Evolutionary conservation across 2,329 filamentous ascomycete species (phyloP), one percentile per base, ranked within the genome.

Genomic region (Pseudocercospora ulei): DNA sequence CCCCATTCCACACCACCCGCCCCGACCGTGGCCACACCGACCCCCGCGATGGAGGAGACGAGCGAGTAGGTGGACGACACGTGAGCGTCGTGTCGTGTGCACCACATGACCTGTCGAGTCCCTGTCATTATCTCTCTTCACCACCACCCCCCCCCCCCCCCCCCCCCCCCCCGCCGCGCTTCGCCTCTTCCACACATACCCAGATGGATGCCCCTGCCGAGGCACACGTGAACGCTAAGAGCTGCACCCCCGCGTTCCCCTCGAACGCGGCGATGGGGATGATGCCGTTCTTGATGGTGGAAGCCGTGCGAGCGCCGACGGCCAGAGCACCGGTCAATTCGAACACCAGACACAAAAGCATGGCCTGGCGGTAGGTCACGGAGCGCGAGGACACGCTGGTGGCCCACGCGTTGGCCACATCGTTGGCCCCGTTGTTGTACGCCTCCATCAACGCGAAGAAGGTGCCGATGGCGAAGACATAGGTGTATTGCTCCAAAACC

Each of bases 381-480:
- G 68, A 70, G 17, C 63, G 60, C 3, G 69, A 69, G 3, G 68
- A 68, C 12, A 72, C 66, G 1, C 62, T 66, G n/a, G 66, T 68
- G 18, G 69, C 69, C 55, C 69, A 72, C 0, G 67, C 63, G 52
- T 71, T 72, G 56, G 68, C 67, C 42, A 71, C 68, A 68, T 71
- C 68, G 53, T 68, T 46, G 35, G 46, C 41, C 27, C 71, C 73
- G 48, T 75, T 76, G 53, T 76, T 78, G 71, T 71, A 79, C 27
- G 74, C 74, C 54, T 78, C 75, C 17, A 78, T 69, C 52, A 74
- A 73, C 41, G 74, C 72, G 56, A 78, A 78, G 39, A 78, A 67
- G 41, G 71, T 73, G 59, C 71, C 73, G 35, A 78, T 68, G 51
- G 72, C 75, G 46, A 78, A 72, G 43, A 78, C 35, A 30, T 43